Evolutionary conservation across 768 basidiomycete genomes (phyloP), one percentile per base, ranked within the genome.

Genomic region (Boletus rex-veris): DNA sequence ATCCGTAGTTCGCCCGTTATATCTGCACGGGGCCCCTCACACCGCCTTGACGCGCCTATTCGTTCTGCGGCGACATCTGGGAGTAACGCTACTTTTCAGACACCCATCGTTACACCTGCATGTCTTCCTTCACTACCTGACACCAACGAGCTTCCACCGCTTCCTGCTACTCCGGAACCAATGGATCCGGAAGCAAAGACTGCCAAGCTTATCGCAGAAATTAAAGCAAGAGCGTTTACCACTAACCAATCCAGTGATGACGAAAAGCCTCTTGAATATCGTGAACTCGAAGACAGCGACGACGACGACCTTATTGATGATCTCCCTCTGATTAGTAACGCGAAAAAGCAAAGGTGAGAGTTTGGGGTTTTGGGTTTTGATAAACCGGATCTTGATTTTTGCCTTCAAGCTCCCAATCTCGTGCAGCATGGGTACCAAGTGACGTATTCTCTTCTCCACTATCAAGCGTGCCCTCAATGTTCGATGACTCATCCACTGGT

Each of bases 141-240:
- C 60, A 50, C 70, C 7, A 48, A 55, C 15, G 60, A 60, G 8
- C 46, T 57, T 21, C 54, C 53, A 1, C 62, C 65, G 10, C 55
- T 64, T 11, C 71, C 71, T 7, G 53, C 64, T 30, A 71, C 71
- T 0, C 74, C 74, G 1, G 47, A 65, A 31, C 58, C 70, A 4
- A 57, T 75, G 7, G 67, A 73, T 48, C 45, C 62, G 0, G 65
- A 71, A 48, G 45, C 64, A 36, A 87, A 83, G 65, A 74, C 86
- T 3, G 78, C 78, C 15, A 73, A 76, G 60, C 74, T 88, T 30
- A 82, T 90, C 43, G 83, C 79, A 7, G 73, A 80, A 35, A 86
- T 89, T 56, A 86, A 79, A 70, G 82, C 80, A n/a, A 76, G 73
- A 56, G 85, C 82, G 6, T 77, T 73, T 45, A 81, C 80, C 42